Base-by-base conservation (phyloP, 176 grass and related monocot genomes). In the Hordeum vulgare region DNA sequence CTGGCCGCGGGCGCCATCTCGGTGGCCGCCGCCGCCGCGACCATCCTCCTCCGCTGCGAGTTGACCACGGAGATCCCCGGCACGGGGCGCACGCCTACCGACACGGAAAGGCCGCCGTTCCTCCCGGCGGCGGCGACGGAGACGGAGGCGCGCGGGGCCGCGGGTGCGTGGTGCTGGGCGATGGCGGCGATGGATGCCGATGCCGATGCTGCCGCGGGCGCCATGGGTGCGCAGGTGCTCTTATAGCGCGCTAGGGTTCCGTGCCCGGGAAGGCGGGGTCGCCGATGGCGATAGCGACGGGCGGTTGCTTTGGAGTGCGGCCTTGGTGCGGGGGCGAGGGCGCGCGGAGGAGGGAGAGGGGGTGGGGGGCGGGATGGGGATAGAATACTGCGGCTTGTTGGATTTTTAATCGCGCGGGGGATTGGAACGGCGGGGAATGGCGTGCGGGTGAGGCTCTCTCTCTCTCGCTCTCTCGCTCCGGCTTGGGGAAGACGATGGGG, bases 1-100 rank as follows among this genome's bases (percentile, higher is more conserved):
- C 75, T 63, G 14, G 83, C 58, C 58, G 87, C 66, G 26, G 84
- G 87, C 0, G 87, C 80, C 84, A 89, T 87, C 90, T 92, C 90
- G 57, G 84, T 76, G 7, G 87, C 78, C 21, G 74, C 80, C 29
- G 84, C 84, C 7, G 84, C 71, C 1, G 72, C 73, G 2, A 89
- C 76, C 61, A 45, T 80, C 83, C 87, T 86, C 90, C 76, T 53
- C 23, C 63, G 53, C 61, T 44, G 68, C 67, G 67, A 15, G 11
- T 25, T n/a, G 21, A 25, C 4, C 53, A 57, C 27, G 0, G 41
- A 34, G 0, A 60, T 7, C 4, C 40, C 77, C 14, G 17, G 35
- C 21, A 23, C 69, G 1, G 28, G 18, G 5, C 53, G 17, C 53
- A 7, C 17, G 54, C 71, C 82, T 9, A 54, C 41, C 4, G 60